Evolutionary conservation across 1,284 basidiomycete genomes (phyloP), one percentile per base, ranked within the genome.

Genomic region (Leccinum subatratum): DNA sequence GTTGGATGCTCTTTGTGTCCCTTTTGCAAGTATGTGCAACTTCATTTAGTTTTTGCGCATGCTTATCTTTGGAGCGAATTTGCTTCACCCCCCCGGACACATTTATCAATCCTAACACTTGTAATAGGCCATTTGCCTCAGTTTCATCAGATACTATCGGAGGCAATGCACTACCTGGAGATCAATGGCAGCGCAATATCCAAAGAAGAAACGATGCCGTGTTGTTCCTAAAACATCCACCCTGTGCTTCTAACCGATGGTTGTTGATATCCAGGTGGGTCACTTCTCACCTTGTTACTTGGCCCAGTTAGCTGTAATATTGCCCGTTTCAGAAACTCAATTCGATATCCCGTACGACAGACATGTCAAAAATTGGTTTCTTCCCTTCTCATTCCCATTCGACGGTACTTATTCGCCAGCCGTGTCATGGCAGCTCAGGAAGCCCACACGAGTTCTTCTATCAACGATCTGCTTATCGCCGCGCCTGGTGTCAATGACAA

Each of bases 371-470:
- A 16, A 79, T 90, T 39, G 69, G 79, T 0, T 93, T 90, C 77
- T 94, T 95, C 72, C 78, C 72, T 16, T 68, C 70, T 3, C 67
- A 77, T 37, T 68, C 81, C 96, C 96, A 2, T 98, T 96, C 82
- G 96, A 98, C 73, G 97, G 96, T 67, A 95, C 81, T 85, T 99
- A 63, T 97, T 96, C 75, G 97, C 91, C 16, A 94, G 91, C 74
- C 91, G 97, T 69, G 95, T 98, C 77, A 98, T 99, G 94, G 93
- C 96, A 58, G 96, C 96, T 68, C 96, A 95, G 82, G 96, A 99
- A 80, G 95, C 96, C 12, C 96, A 98, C 78, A 98, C 96, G 0
- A 92, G 90, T 73, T 85, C 93, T 6, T 90, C 90, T 14, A 95
- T 99, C 78, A 99, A 99, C 84, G 92, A 98, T 79, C 85, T 99